Percentiles rank a stretch among this genome's conserved stretches.
These are phyloP conservation scores for Carex kokanica DNA, from an alignment of 176 grass and related monocot genomes.

Conservation along the genomic window DNA sequence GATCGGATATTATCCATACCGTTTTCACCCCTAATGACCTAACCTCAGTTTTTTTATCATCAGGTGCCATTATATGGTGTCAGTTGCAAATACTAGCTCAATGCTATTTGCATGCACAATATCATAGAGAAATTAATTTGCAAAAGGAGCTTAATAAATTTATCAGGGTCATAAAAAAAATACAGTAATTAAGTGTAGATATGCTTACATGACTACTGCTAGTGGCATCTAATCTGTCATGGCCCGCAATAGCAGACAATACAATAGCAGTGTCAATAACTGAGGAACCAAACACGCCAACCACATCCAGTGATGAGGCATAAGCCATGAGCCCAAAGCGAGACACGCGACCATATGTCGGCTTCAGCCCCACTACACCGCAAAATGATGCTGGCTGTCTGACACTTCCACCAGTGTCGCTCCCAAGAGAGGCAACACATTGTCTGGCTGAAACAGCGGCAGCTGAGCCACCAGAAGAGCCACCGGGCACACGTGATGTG, in stretches of 20 bases:
- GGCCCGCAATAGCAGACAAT: constrained; percentile 66
- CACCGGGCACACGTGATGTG: constrained; percentile 68
- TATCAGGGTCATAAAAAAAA: neutral
- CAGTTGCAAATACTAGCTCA: neutral
- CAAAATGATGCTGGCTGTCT: constrained; percentile 95
- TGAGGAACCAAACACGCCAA: constrained; percentile 76
- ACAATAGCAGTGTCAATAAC: constrained; percentile 66
- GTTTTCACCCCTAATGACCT: too few species aligned
- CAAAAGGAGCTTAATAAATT: neutral
- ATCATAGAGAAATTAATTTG: neutral
- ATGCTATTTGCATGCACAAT: neutral
- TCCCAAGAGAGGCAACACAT: constrained; percentile 78
- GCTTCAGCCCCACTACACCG: constrained; percentile 85
- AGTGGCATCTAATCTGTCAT: constrained; percentile 89
- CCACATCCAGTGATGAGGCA: constrained; percentile 86
- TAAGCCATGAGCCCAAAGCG: constrained; percentile 94
- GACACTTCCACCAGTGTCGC: constrained; percentile 96
- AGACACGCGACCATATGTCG: constrained; percentile 90
- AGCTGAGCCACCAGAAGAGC: constrained; percentile 90
- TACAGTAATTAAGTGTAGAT: neutral
- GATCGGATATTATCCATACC: too few species aligned
- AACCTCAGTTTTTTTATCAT: neutral
- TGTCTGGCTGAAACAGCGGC: constrained; percentile 82
- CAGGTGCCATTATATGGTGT: neutral
- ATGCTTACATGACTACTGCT: constrained; percentile 66